Evolutionary conservation across 371 early-diverging fungal genomes (phyloP), one percentile per base, ranked within the genome.

Genomic region (Coemansia sp.): DNA sequence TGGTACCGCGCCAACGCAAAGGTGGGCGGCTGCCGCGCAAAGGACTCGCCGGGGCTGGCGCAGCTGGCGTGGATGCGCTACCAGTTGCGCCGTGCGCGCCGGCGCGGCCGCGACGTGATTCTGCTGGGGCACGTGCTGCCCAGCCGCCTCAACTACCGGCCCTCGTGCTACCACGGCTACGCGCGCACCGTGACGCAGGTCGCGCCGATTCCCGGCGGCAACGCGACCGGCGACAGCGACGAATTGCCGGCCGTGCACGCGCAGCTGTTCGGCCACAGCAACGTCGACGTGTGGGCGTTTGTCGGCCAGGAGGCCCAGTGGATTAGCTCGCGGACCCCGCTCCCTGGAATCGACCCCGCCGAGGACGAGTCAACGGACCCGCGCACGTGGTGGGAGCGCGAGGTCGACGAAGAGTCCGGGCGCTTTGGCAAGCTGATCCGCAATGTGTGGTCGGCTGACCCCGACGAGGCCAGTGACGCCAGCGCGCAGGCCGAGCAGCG

Each of bases 41-140:
- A 72, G 4, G 77, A 72, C 9, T 81, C 84, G 38, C 85, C 90
- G 0, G 92, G 92, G 0, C 67, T 78, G 31, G 79, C 72, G 8
- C 88, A 91, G 71, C 76, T 92, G 54, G 78, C 77, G 16, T 93
- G 93, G 93, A 72, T 92, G 30, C 71, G 76, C 33, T 76, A 77
- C 20, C 80, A 86, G 59, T 75, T 93, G 31, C 68, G 75, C 12
- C 56, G 71, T 1, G 86, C 88, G 1, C 67, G 78, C 20, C 36
- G 57, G 30, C 72, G 80, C 6, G 59, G 65, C 48, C 72, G 79
- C 61, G 79, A 77, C 10, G 83, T 86, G 8, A 84, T 88, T 58
- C 63, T 92, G 20, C 85, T 88, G 34, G 91, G 91, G 10, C 94
- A 93, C 72, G 86, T 92, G 1, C 84, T 88, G 2, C 94, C 94